Evolutionary conservation across 2,329 filamentous ascomycete species (phyloP).

Genomic region (Aspergillus vadensis): DNA sequence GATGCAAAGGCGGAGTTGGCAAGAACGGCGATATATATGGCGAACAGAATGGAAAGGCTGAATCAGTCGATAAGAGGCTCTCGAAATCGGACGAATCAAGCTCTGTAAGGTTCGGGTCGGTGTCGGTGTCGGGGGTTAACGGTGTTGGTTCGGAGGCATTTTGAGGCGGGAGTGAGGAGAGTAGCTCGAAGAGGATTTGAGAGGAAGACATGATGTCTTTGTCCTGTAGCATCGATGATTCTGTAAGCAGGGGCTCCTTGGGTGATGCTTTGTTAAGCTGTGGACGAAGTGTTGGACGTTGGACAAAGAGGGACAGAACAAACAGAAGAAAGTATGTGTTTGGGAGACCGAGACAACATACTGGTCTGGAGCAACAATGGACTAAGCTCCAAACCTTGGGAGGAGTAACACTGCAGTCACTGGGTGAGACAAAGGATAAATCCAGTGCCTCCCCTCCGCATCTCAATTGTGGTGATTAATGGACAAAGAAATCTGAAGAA

Average conservation of each 20-base stretch:
- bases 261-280: neutral
- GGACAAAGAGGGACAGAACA: neutral
- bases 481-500: no score
- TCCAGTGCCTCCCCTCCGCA: neutral
- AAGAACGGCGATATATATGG: neutral
- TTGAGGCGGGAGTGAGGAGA: neutral
- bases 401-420: neutral
- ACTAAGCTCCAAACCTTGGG: no score
- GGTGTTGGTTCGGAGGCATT: neutral
- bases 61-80: neutral
- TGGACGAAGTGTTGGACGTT: neutral
- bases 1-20: neutral
- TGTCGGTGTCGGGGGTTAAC: neutral
- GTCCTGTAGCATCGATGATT: neutral
- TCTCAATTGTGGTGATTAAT: no score
- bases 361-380: no score
- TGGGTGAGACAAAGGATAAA: neutral
- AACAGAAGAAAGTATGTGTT: neutral
- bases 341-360: no score
- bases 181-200: neutral
- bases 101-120: neutral
- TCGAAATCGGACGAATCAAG: neutral
- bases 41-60: neutral
- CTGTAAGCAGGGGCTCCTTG: neutral
- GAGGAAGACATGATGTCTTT: neutral